Conservation (phyloP, 306 rosid species). For the Prunus mume region DNA sequence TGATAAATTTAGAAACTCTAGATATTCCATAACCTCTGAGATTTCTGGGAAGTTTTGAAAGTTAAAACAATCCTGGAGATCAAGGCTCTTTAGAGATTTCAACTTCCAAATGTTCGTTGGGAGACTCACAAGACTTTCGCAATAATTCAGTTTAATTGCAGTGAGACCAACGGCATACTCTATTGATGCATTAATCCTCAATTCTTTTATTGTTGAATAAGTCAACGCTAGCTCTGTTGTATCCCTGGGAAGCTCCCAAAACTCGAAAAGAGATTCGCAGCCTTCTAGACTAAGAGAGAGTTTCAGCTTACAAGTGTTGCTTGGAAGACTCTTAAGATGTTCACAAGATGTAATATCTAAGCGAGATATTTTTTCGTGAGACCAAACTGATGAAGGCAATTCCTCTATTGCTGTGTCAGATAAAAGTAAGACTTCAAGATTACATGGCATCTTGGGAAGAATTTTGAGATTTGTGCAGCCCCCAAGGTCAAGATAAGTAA, state of each 20-base stretch:
- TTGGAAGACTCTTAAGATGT: background rate
- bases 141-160: too few species aligned
- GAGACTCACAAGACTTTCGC: too few species aligned
- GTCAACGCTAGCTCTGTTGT: too few species aligned
- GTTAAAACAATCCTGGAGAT: too few species aligned
- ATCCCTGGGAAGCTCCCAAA: background rate
- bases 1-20: background rate
- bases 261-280: background rate
- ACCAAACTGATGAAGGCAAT: conserved; percentile 14
- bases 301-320: background rate
- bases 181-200: too few species aligned
- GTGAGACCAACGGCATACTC: too few species aligned
- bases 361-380: background rate
- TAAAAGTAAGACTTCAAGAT: background rate
- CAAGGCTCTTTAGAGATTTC: background rate
- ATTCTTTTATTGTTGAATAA: too few species aligned
- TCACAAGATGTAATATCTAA: background rate
- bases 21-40: conserved; percentile 2
- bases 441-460: background rate
- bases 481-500: background rate
- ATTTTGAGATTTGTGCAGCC: background rate
- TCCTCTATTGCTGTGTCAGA: background rate
- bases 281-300: background rate
- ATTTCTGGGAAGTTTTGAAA: background rate
- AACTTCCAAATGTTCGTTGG: too few species aligned